A percentile compares a stretch with the other conserved stretches of the same genome.
Conservation (phyloP, 108 stramenopile genomes). For the Nitzschia putrida region DNA sequence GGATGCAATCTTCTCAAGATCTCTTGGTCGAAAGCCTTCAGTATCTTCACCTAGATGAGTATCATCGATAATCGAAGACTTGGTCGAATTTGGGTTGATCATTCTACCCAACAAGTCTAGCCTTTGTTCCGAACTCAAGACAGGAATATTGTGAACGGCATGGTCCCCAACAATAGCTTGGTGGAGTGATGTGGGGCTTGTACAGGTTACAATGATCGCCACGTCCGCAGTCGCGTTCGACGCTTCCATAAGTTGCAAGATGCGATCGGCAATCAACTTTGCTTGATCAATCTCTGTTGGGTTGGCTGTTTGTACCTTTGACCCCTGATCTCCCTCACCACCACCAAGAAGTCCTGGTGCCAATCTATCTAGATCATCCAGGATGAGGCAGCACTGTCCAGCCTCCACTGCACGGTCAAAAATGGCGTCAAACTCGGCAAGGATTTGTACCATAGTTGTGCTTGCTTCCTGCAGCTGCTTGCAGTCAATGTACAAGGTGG, state of each 20-base stretch:
- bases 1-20: conserved; percentile 54
- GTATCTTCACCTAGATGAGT: conserved; percentile 10
- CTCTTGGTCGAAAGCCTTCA: conserved; percentile 62
- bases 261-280: conserved; percentile 68
- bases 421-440: conserved; percentile 40
- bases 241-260: conserved; percentile 34
- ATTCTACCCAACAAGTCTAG: conserved; percentile 2
- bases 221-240: conserved; percentile 10
- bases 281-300: conserved; percentile 67
- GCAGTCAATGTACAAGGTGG: conserved; percentile 72
- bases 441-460: conserved; percentile 39
- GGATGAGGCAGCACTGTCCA: conserved; percentile 51
- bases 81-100: not conserved
- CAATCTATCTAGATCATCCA: conserved; percentile 79
- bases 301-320: conserved; percentile 55
- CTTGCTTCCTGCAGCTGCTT: conserved; percentile 55
- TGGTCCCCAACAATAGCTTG: conserved; percentile 9
- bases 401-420: conserved; percentile 39
- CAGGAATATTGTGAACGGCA: conserved; percentile 13
- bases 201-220: conserved; percentile 33
- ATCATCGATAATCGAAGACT: not conserved
- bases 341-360: conserved; percentile 59
- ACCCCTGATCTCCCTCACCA: conserved; percentile 40
- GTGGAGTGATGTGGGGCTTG: conserved; percentile 24
- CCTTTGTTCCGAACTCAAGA: conserved; percentile 5